These are phyloP conservation scores for Pythium folliculosum DNA, from an alignment of 352 stramenopile genomes.

Conservation along the genomic window DNA sequence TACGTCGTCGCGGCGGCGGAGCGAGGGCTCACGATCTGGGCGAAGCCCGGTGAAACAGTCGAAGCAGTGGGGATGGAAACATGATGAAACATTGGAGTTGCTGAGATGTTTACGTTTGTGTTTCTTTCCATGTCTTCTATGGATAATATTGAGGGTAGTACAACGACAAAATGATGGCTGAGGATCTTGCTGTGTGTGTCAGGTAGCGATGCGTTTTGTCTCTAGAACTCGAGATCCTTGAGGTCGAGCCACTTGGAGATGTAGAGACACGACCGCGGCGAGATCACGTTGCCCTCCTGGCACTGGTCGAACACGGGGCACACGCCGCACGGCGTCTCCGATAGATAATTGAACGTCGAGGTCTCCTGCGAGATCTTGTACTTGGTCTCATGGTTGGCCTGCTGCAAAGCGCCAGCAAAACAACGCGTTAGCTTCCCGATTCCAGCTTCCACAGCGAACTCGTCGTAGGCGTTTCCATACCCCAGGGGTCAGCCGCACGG, in stretches of 20 bases:
- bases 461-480: slow-evolving; percentile 50
- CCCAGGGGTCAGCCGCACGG: slow-evolving; percentile 71
- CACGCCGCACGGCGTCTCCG: slow-evolving; percentile 86
- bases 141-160: slow-evolving; percentile 19
- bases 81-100: neutral
- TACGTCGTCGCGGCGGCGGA: slow-evolving; percentile 20
- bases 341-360: slow-evolving; percentile 87
- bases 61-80: neutral
- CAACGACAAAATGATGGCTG: slow-evolving; percentile 1
- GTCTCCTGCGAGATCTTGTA: slow-evolving; percentile 90
- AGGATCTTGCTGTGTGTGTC: neutral
- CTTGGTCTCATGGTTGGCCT: slow-evolving; percentile 77
- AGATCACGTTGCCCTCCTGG: slow-evolving; percentile 90
- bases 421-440: neutral
- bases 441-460: neutral
- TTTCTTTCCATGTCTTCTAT: slow-evolving; percentile 3
- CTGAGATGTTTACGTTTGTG: neutral
- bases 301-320: slow-evolving; percentile 92
- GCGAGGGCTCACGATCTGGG: slow-evolving; percentile 27
- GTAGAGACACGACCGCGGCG: slow-evolving; percentile 89
- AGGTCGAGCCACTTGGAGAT: slow-evolving; percentile 91
- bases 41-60: neutral
- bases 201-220: neutral
- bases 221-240: slow-evolving; percentile 84
- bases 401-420: slow-evolving; percentile 1